A percentile compares a stretch with the other conserved stretches of the same genome.
phyloP scores from a whole-genome alignment of 257 asterid genomes.

The Rauvolfia tetraphylla region DNA sequence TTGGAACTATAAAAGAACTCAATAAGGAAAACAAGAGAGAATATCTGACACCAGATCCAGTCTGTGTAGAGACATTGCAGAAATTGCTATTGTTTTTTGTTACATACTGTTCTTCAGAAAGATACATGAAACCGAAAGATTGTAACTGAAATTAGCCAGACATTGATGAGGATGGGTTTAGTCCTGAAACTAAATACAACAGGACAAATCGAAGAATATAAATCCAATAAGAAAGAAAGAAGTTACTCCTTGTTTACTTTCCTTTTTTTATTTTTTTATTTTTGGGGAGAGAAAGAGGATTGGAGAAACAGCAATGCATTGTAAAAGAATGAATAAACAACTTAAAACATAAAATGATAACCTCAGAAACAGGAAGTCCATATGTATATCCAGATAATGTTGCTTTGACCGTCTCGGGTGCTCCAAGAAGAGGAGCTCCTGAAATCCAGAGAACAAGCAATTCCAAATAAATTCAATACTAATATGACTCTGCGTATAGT shows the following conservation, averaged over 20 bases:
- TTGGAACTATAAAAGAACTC: neutral
- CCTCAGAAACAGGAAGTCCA: conserved; percentile 98
- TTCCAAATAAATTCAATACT: conserved; percentile 20
- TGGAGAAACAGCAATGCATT: too few relatives aligned
- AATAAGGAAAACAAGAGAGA: neutral
- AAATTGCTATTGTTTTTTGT: neutral
- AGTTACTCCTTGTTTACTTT: neutral
- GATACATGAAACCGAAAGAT: neutral
- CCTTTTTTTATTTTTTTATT: neutral
- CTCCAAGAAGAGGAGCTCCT: conserved; percentile 98
- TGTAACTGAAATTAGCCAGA: neutral
- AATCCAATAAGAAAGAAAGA: neutral
- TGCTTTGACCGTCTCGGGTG: conserved; percentile 80
- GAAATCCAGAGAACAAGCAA: conserved; percentile 29
- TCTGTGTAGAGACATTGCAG: neutral
- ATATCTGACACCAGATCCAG: neutral
- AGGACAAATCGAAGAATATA: neutral
- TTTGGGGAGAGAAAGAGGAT: neutral
- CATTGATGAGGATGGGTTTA: neutral
- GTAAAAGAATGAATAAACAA: neutral
- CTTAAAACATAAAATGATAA: conserved; percentile 28
- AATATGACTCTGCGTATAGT: conserved; percentile 10
- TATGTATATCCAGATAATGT: conserved; percentile 71
- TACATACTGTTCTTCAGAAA: neutral
- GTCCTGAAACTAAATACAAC: neutral